These are phyloP conservation scores for Centrapalus pauciflorus DNA, from an alignment of 129 eudicot species.

Conservation along the genomic window DNA sequence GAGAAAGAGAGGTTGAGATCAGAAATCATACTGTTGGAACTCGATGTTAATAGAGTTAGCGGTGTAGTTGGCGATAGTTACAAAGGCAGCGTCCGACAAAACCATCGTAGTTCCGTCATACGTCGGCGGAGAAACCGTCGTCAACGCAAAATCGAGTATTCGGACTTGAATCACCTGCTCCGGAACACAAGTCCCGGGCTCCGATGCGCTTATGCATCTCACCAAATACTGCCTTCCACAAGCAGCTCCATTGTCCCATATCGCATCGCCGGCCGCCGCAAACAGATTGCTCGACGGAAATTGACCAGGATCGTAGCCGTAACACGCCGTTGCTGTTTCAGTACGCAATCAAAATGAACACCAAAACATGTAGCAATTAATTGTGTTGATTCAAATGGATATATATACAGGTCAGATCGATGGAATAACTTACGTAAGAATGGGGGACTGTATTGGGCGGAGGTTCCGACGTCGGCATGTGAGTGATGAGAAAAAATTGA, in stretches of 20 bases:
- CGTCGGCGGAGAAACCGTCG: slow-evolving; percentile 22
- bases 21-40: slow-evolving; percentile 44
- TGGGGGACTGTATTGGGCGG: slow-evolving; percentile 47
- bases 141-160: slow-evolving; percentile 43
- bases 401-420: neutral
- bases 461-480: slow-evolving; percentile 49
- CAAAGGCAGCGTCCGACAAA: slow-evolving; percentile 45
- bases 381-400: neutral
- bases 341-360: neutral
- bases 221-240: slow-evolving; percentile 68
- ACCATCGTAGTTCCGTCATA: slow-evolving; percentile 40
- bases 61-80: slow-evolving; percentile 31
- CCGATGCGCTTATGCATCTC: slow-evolving; percentile 52
- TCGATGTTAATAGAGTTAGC: slow-evolving; percentile 42
- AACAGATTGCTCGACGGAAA: slow-evolving; percentile 64
- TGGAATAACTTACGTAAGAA: slow-evolving; percentile 46
- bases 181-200: slow-evolving; percentile 24
- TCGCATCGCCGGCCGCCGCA: slow-evolving; percentile 66
- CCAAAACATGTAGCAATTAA: neutral
- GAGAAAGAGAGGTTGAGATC: neutral
- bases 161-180: slow-evolving; percentile 43
- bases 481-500: slow-evolving; percentile 4
- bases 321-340: slow-evolving; percentile 51
- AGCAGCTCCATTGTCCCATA: slow-evolving; percentile 79
- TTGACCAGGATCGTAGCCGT: slow-evolving; percentile 48